Conservation (phyloP, 257 asterid genomes). For the Nicotiana knightiana region DNA sequence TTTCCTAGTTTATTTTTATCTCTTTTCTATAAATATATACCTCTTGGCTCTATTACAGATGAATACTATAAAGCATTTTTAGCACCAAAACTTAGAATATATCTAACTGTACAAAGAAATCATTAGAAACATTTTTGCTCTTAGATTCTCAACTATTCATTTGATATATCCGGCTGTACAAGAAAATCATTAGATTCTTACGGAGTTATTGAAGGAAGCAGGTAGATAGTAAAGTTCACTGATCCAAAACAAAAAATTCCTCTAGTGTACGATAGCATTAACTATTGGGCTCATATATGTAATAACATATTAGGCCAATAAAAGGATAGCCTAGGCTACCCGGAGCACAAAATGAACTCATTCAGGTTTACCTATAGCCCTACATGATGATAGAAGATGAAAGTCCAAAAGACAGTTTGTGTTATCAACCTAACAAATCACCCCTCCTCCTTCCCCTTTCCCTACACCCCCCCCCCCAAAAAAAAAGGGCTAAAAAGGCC, state of each 20-base stretch:
- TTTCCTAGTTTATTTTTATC: neutral
- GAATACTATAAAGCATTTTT: neutral
- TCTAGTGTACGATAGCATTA: neutral
- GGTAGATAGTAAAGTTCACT: neutral
- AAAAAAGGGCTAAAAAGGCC: neutral
- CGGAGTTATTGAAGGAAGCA: no score
- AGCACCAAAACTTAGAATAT: neutral
- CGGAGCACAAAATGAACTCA: neutral
- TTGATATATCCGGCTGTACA: no score
- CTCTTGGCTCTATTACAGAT: neutral
- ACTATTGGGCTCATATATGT: neutral
- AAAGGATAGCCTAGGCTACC: neutral
- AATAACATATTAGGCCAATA: neutral
- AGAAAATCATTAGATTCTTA: no score
- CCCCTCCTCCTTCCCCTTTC: neutral
- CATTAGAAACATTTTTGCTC: no score
- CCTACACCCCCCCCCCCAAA: neutral
- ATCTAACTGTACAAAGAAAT: no score
- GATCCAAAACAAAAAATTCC: neutral
- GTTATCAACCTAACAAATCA: neutral
- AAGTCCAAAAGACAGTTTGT: neutral
- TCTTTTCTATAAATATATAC: neutral
- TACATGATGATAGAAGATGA: neutral
- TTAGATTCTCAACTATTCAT: no score
- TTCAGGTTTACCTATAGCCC: neutral